Percentiles rank a stretch among this genome's conserved stretches.
Evolutionary conservation across 768 basidiomycete species (phyloP).

Genomic region (Lentinus brumalis): DNA sequence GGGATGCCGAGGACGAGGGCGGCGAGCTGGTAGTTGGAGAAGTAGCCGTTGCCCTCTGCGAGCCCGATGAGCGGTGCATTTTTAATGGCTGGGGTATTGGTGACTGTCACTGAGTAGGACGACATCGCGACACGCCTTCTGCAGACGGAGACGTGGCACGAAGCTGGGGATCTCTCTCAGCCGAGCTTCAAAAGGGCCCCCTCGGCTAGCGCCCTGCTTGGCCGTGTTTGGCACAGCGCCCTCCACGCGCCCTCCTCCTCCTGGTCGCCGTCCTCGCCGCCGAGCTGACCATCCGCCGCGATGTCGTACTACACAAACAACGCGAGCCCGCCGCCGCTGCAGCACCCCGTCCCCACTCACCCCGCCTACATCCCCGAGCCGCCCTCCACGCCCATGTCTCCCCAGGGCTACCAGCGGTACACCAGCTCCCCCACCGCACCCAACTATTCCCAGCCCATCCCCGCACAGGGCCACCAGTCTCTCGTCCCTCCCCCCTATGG

Average conservation of each 20-base stretch:
- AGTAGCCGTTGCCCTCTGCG: constrained; percentile 83
- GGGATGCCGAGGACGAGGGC: constrained; percentile 78
- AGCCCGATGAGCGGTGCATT: constrained; percentile 83
- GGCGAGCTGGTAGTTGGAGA: constrained; percentile 81
- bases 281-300: not conserved
- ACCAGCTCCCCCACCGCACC: constrained; percentile 56
- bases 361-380: constrained; percentile 85
- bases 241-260: constrained; percentile 1
- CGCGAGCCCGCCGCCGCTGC: constrained; percentile 75
- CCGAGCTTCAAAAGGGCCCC: no score
- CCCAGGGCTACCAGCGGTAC: constrained; percentile 75
- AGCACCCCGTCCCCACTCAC: constrained; percentile 88
- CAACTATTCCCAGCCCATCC: constrained; percentile 33
- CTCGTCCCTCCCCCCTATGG: constrained; percentile 18
- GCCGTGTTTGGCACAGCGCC: no score
- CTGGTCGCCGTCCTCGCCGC: not conserved
- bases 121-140: constrained; percentile 35
- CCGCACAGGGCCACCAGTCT: constrained; percentile 7
- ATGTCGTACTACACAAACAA: constrained; percentile 43
- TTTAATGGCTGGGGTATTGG: constrained; percentile 76
- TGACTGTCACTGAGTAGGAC: constrained; percentile 54
- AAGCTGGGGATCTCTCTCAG: not conserved
- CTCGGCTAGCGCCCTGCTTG: no score
- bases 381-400: constrained; percentile 73
- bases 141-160: constrained; percentile 11